phyloP scores from a whole-genome alignment of 805 yeast species.

The Starmerella sp. region DNA sequence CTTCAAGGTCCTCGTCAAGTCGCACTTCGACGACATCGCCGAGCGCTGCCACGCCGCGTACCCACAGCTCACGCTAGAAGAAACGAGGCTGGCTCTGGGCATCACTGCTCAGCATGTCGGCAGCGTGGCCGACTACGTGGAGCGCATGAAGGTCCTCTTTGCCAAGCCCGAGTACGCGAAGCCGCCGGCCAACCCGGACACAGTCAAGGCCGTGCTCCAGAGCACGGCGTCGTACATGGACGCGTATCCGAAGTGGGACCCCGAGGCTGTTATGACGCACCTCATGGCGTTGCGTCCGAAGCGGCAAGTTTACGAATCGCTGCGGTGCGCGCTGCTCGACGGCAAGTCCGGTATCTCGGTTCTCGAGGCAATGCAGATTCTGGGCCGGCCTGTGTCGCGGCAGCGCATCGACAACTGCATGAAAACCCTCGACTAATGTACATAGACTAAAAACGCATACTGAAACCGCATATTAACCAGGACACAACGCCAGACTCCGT shows the following conservation, averaged over 20 bases:
- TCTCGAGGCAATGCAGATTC: slow-evolving; percentile 42
- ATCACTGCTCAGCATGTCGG: slow-evolving; percentile 41
- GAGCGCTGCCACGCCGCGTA: slow-evolving; percentile 14
- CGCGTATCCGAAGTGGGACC: not conserved
- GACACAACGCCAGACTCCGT: no score
- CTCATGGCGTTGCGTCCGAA: slow-evolving; percentile 10
- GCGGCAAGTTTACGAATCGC: slow-evolving; percentile 38
- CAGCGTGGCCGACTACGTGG: slow-evolving; percentile 42
- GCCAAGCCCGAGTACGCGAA: slow-evolving; percentile 11
- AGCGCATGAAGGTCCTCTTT: slow-evolving; percentile 28
- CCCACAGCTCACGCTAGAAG: slow-evolving; percentile 24
- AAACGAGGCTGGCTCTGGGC: slow-evolving; percentile 34
- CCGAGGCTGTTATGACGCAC: not conserved
- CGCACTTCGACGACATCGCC: slow-evolving; percentile 6
- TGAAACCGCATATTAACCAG: no score
- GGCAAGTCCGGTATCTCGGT: slow-evolving; percentile 59
- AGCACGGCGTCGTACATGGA: slow-evolving; percentile 1
- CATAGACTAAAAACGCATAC: not conserved
- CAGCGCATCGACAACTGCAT: not conserved
- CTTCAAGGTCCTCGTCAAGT: slow-evolving; percentile 11
- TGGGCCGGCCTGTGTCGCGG: not conserved
- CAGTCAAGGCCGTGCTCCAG: not conserved
- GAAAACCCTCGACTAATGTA: not conserved
- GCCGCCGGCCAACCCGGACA: slow-evolving; percentile 1
- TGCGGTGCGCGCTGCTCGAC: slow-evolving; percentile 63